phyloP scores from a whole-genome alignment of 2,329 filamentous ascomycete species.

The Hypoxylon sp. region DNA sequence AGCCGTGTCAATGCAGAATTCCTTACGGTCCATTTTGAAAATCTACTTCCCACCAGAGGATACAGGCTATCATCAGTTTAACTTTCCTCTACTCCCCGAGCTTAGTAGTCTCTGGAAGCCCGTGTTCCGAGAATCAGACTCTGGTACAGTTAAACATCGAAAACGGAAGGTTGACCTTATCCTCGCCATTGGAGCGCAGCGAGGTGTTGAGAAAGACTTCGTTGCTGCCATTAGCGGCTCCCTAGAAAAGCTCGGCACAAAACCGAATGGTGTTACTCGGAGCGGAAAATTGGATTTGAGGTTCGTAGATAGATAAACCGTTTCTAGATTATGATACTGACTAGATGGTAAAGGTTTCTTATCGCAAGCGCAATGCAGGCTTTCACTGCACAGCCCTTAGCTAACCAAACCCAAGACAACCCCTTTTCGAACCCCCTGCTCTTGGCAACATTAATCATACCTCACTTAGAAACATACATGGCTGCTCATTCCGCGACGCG shows the following conservation, averaged over 20 bases:
- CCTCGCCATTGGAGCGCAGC: conserved; percentile 70
- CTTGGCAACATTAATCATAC: conserved; percentile 70
- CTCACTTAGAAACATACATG: conserved; percentile 72
- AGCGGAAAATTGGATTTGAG: conserved; percentile 71
- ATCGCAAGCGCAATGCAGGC: conserved; percentile 72
- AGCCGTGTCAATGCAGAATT: conserved; percentile 69
- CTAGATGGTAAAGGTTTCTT: conserved; percentile 60
- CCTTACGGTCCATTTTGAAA: conserved; percentile 66
- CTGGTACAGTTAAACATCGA: conserved; percentile 50
- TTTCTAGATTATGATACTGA: conserved; percentile 12
- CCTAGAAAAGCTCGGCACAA: conserved; percentile 68
- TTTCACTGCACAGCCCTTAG: conserved; percentile 64
- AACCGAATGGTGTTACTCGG: conserved; percentile 62
- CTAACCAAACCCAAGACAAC: conserved; percentile 65
- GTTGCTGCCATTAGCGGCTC: conserved; percentile 62
- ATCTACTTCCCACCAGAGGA: conserved; percentile 64
- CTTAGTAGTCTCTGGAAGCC: conserved; percentile 66
- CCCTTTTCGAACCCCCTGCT: conserved; percentile 67
- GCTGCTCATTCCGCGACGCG: conserved; percentile 65
- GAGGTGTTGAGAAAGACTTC: conserved; percentile 65
- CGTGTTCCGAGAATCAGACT: conserved; percentile 59
- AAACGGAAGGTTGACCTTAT: conserved; percentile 67
- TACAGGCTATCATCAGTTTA: conserved; percentile 62
- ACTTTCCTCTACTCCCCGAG: conserved; percentile 63
- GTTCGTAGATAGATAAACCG: conserved; percentile 54